Evolutionary conservation across 148 eudicot genomes (phyloP), one percentile per base, ranked within the genome.

Genomic region (Rhododendron williamsianum): DNA sequence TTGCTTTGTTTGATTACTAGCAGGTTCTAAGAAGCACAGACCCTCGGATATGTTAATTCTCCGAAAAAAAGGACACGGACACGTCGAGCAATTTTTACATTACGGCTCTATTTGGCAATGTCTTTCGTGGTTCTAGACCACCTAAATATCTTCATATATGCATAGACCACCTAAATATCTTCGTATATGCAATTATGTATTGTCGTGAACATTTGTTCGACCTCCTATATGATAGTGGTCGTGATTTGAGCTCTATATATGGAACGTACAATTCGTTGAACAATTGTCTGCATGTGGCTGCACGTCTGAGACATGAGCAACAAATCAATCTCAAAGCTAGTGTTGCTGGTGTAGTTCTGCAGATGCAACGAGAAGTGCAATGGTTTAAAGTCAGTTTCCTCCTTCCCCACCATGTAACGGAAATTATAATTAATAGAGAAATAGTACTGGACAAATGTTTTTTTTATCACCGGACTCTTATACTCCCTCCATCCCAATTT

Each of bases 81-180:
- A 54, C 60, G 6, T 54, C 3, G 60, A 4, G 60, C 21, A 54
- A 2, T 11, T 3, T 19, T 52, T 12, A 52, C 56, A 2, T 52
- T 13, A 45, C 8, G 0, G 38, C 38, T 36, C 16, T 54, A 23
- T 15, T 54, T 54, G 60, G 16, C 4, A 54, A 5, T 0, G 16
- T n/a, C n/a, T n/a, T n/a, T n/a, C n/a, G n/a, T n/a, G 23, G 21
- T 54, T 54, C 18, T 54, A 43, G 0, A 7, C 16, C 9, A 12
- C 56, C 13, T 4, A 2, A 0, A 52, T 4, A 2, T 1, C 0
- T 0, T 6, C 0, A 3, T 23, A 0, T 21, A 0, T 43, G 6
- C 2, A 0, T 0, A 27, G 30, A 7, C 1, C 1, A 77, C 13
- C 51, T 0, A 43, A 41, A 9, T 49, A 77, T 77, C 2, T 43